These are phyloP conservation scores for Wickerhamomyces sp. DNA, from an alignment of 1,139 yeast genomes.

Conservation along the genomic window DNA sequence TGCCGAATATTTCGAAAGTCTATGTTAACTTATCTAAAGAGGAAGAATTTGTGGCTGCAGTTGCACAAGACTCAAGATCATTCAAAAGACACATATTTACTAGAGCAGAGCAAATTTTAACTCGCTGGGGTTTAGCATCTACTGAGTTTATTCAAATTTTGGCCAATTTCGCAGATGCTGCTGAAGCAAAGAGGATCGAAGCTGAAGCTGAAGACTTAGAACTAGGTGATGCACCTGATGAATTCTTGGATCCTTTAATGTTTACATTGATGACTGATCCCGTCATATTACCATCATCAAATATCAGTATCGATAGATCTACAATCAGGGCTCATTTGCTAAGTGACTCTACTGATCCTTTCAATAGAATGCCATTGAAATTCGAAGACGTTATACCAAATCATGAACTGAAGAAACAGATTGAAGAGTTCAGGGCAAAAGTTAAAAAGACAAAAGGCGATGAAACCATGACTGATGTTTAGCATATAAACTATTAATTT, in stretches of 20 bases:
- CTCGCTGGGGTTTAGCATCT: conserved; percentile 48
- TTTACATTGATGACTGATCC: conserved; percentile 95
- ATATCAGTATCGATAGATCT: conserved; percentile 77
- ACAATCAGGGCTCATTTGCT: conserved; percentile 92
- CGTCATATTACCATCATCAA: conserved; percentile 83
- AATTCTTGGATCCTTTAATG: conserved; percentile 95
- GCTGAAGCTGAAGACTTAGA: conserved; percentile 84
- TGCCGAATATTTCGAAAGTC: conserved; percentile 68
- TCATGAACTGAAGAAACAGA: conserved; percentile 57
- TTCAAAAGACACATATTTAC: conserved; percentile 61
- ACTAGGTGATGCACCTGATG: conserved; percentile 93
- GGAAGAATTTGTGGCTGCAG: conserved; percentile 66
- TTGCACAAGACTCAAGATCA: conserved; percentile 88
- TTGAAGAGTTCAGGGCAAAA: conserved; percentile 39
- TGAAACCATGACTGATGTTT: conserved; percentile 19
- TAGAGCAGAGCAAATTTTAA: conserved; percentile 66
- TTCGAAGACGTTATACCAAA: conserved; percentile 85
- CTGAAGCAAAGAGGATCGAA: conserved; percentile 53
- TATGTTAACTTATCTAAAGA: conserved; percentile 68
- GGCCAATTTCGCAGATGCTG: conserved; percentile 53
- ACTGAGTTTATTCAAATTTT: conserved; percentile 51
- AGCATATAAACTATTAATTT: neutral
- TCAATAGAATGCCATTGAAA: conserved; percentile 86
- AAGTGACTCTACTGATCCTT: conserved; percentile 95
- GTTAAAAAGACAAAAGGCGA: conserved; percentile 11